phyloP scores from a whole-genome alignment of 371 early-diverging fungal genomes.

The Entomophthora muscae region DNA sequence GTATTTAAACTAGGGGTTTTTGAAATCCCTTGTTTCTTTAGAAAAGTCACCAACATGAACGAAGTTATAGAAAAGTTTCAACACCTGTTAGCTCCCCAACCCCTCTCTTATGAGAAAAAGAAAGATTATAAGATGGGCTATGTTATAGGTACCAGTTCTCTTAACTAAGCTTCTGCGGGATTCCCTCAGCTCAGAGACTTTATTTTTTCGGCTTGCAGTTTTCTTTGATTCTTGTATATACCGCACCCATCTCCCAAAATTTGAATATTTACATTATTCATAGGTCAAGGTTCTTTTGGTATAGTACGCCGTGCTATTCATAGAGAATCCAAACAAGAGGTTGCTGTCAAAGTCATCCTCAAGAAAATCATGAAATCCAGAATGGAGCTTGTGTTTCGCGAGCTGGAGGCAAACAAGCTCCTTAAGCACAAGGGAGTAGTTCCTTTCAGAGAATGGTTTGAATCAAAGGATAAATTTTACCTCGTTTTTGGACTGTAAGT shows the following conservation, averaged over 20 bases:
- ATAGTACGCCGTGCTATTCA: not conserved
- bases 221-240: not conserved
- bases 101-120: not conserved
- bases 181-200: not conserved
- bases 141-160: not conserved
- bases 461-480: slow-evolving; percentile 56
- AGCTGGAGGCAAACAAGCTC: slow-evolving; percentile 42
- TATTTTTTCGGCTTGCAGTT: not conserved
- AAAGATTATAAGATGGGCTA: slow-evolving; percentile 1
- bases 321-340: slow-evolving; percentile 17
- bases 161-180: not conserved
- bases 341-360: slow-evolving; percentile 65
- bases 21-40: not conserved
- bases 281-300: slow-evolving; percentile 6
- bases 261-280: not conserved
- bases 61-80: not conserved
- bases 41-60: not conserved
- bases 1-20: too few relatives aligned
- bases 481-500: slow-evolving; percentile 71
- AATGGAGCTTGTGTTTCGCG: slow-evolving; percentile 54
- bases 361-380: slow-evolving; percentile 42
- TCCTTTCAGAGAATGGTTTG: slow-evolving; percentile 50
- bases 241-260: not conserved
- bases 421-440: slow-evolving; percentile 70
- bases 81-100: slow-evolving; percentile 3